Evolutionary conservation across 352 stramenopile genomes (phyloP).

Genomic region (Phytophthora sojae): DNA sequence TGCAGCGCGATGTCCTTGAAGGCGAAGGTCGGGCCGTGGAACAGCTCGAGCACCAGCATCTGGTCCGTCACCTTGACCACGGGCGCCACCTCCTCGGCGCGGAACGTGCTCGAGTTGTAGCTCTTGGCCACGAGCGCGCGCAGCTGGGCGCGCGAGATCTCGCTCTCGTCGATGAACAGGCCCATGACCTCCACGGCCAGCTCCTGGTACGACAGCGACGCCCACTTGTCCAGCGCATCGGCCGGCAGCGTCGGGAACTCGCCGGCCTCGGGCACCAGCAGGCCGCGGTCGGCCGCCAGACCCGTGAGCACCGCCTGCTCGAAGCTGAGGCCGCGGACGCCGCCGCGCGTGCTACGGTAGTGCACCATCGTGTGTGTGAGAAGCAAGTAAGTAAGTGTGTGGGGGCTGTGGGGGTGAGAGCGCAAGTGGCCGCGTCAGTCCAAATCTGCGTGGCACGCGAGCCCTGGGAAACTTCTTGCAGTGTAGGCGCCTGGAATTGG

Average conservation of each 20-base stretch:
- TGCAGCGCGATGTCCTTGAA: slow-evolving; percentile 99
- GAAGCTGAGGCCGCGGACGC: slow-evolving; percentile 83
- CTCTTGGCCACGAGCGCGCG: slow-evolving; percentile 92
- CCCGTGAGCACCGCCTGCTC: slow-evolving; percentile 89
- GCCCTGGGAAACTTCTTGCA: slow-evolving; percentile 32
- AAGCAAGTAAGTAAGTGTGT: background rate
- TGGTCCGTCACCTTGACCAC: slow-evolving; percentile 92
- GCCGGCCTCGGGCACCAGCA: slow-evolving; percentile 81
- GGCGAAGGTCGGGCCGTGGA: slow-evolving; percentile 99
- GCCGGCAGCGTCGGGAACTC: slow-evolving; percentile 81
- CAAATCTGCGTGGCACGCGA: background rate
- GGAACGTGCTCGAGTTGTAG: slow-evolving; percentile 93
- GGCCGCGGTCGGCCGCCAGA: slow-evolving; percentile 81
- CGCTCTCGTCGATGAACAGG: slow-evolving; percentile 95
- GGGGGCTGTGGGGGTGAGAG: slow-evolving; percentile 4
- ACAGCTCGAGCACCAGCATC: slow-evolving; percentile 96
- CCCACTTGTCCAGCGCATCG: slow-evolving; percentile 82
- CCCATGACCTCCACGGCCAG: slow-evolving; percentile 96
- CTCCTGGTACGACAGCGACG: slow-evolving; percentile 94
- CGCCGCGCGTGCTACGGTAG: slow-evolving; percentile 87
- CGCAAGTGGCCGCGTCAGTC: slow-evolving; percentile 9
- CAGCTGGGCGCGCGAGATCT: slow-evolving; percentile 94
- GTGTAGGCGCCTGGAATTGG: background rate
- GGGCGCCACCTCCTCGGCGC: slow-evolving; percentile 94
- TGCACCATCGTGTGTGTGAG: slow-evolving; percentile 65